These are phyloP conservation scores for Paecilomyces formosus DNA, from an alignment of 2,329 filamentous ascomycete species.

Conservation along the genomic window DNA sequence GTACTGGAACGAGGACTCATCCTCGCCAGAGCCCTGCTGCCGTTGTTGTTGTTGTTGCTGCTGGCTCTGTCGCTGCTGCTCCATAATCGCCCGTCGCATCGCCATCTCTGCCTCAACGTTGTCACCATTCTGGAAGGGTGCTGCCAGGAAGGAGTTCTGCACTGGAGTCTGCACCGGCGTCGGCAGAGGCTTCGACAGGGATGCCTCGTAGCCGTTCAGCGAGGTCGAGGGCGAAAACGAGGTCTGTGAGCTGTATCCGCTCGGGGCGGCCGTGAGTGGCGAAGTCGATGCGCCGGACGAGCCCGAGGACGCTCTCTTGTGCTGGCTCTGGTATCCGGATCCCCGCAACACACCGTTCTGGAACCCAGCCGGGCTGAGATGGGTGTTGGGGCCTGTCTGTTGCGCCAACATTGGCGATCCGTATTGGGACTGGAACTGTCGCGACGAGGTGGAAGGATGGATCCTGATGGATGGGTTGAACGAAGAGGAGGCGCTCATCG, in stretches of 20 bases:
- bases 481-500: conserved; percentile 32
- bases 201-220: conserved; percentile 30
- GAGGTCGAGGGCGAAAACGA: conserved; percentile 31
- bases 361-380: conserved; percentile 26
- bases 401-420: conserved; percentile 32
- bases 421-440: conserved; percentile 20
- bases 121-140: conserved; percentile 37
- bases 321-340: conserved; percentile 15
- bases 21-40: conserved; percentile 37
- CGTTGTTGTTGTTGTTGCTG: conserved; percentile 22
- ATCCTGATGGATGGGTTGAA: conserved; percentile 30
- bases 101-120: conserved; percentile 48
- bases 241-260: conserved; percentile 10
- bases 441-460: conserved; percentile 24
- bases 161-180: conserved; percentile 50
- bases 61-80: conserved; percentile 29
- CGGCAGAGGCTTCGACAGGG: conserved; percentile 46
- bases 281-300: conserved; percentile 34
- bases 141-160: conserved; percentile 43
- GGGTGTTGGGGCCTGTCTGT: conserved; percentile 27
- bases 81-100: conserved; percentile 53
- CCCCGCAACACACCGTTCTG: conserved; percentile 17
- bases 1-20: conserved; percentile 44
- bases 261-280: conserved; percentile 33
- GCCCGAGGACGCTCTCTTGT: conserved; percentile 34